A percentile compares a stretch with the other conserved stretches of the same genome.
Evolutionary conservation across 2,329 filamentous ascomycete species (phyloP).

Genomic region (Akanthomyces lecanii): DNA sequence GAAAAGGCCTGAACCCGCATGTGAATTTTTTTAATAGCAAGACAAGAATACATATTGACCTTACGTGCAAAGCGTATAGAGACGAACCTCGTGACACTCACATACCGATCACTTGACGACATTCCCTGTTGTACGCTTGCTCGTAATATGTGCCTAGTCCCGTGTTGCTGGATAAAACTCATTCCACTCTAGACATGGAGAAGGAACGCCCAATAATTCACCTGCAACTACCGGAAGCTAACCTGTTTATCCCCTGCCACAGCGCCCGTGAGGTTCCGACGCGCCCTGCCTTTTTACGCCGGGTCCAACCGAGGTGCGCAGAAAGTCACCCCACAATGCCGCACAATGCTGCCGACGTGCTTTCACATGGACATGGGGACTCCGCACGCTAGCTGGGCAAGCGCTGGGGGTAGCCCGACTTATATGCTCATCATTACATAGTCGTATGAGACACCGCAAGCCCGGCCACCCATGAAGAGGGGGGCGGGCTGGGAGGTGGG

Average conservation of each 20-base stretch:
- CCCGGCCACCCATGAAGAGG: not conserved
- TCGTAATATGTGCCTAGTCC: not conserved
- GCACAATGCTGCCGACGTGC: slow-evolving; percentile 2
- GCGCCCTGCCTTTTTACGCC: slow-evolving; percentile 6
- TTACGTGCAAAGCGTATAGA: not conserved
- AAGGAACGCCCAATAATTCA: not conserved
- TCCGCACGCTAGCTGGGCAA: slow-evolving; percentile 14
- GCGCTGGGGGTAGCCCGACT: slow-evolving; percentile 3
- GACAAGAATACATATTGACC: not conserved
- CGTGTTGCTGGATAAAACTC: not conserved
- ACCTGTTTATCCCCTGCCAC: not conserved
- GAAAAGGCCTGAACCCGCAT: not conserved
- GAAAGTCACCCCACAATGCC: slow-evolving; percentile 14
- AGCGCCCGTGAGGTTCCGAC: slow-evolving; percentile 14
- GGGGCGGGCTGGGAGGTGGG: not conserved
- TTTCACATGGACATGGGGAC: slow-evolving; percentile 17
- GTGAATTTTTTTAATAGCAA: too few relatives aligned
- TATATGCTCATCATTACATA: slow-evolving; percentile 16
- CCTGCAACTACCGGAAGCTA: too few relatives aligned
- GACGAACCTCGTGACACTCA: too few relatives aligned
- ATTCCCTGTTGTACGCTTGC: not conserved
- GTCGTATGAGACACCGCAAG: not conserved
- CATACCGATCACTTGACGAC: not conserved
- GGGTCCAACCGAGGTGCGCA: slow-evolving; percentile 18
- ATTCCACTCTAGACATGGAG: not conserved